phyloP scores from a whole-genome alignment of 192 early-diverging fungal species.

The Dispira simplex region DNA sequence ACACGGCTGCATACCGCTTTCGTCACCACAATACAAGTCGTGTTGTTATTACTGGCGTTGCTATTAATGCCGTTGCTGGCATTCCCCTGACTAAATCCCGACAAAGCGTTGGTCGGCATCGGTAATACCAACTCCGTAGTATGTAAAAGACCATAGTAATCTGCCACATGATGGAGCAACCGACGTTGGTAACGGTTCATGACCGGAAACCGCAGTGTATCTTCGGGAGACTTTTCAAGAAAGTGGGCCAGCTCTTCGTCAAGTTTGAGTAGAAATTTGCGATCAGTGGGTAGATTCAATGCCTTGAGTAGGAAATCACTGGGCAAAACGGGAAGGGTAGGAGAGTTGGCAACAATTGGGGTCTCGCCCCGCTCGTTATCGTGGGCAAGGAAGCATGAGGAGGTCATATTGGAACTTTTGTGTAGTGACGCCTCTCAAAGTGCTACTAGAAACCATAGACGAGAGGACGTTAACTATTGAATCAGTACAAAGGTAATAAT shows the following conservation, averaged over 20 bases:
- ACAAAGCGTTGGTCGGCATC: neutral
- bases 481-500: neutral
- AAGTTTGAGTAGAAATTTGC: constrained; percentile 49
- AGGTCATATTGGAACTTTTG: neutral
- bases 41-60: neutral
- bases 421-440: neutral
- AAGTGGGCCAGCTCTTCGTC: constrained; percentile 46
- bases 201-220: constrained; percentile 38
- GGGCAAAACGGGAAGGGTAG: neutral
- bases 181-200: constrained; percentile 66
- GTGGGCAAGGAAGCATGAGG: neutral
- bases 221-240: constrained; percentile 27
- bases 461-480: neutral
- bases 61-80: neutral
- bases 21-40: neutral
- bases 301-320: constrained; percentile 42
- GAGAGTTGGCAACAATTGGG: neutral
- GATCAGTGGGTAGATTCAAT: constrained; percentile 41
- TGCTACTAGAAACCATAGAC: neutral
- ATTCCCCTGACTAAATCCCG: neutral
- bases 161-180: constrained; percentile 53
- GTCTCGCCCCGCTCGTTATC: neutral
- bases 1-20: neutral
- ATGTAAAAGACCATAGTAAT: constrained; percentile 37
- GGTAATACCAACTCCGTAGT: neutral